Base-by-base conservation (phyloP, 2,329 filamentous ascomycete genomes). In the Cytospora piceae region DNA sequence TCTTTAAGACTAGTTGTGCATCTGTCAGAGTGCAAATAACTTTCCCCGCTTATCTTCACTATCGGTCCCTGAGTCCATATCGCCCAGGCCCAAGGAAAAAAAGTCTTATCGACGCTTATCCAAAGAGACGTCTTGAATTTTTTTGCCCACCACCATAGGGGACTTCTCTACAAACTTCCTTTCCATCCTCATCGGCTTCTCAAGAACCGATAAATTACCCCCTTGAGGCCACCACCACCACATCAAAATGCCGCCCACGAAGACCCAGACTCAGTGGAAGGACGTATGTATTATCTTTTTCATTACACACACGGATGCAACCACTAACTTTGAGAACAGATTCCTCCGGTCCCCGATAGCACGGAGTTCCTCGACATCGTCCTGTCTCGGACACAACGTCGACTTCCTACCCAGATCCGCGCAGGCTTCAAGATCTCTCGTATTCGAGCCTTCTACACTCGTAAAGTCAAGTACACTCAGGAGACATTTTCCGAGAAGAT, bases 291-390 rank as follows among this genome's bases (percentile, higher is more conserved):
- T 32, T 0, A 34, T 61, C 11, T 24, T 32, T 1, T 34, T 24
- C 3, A 53, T 59, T 0, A 2, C 8, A 0, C 20, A 55, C 20
- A 22, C 7, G 17, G 24, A 22, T 55, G 53, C 53, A 55, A 22
- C n/a, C n/a, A 55, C 55, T 58, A 42, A 32, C 34, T 20, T 27
- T 9, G 87, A 87, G 90, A 89, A 77, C 89, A 91, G 76, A 96
- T 96, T 73, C 89, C 91, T 69, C 92, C 93, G 71, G 92, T 96
- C 71, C 94, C 94, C 66, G 96, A 92, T 74, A 90, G 90, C 78
- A 90, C 96, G 83, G 95, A 99, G 81, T 98, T 99, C 76, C 85
- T 99, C 73, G 95, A 99, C 80, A 97, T 99, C 77, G 94, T 98
- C 71, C 86, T 99, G 74, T 96, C 92, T 75, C 86, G 95, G 72